phyloP scores from a whole-genome alignment of 202 grass and related monocot genomes.

The Setaria italica region DNA sequence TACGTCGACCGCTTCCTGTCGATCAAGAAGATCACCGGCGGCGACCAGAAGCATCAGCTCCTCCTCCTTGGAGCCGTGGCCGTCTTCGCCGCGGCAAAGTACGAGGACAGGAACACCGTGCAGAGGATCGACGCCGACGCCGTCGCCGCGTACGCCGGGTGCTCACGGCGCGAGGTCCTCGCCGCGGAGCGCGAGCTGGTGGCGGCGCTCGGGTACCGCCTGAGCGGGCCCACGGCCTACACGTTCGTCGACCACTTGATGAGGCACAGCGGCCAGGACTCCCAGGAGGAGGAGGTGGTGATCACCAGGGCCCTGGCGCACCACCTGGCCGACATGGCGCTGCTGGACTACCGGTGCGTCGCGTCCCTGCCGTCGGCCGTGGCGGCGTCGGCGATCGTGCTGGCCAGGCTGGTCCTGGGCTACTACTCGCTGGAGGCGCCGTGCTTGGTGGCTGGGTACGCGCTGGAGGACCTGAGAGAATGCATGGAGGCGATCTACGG shows the following conservation, averaged over 20 bases:
- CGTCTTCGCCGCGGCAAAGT: constrained; percentile 24
- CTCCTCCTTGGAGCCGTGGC: constrained; percentile 6
- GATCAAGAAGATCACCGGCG: not conserved
- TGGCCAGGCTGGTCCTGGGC: not conserved
- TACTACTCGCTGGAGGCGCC: too few relatives aligned
- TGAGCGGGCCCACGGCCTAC: constrained; percentile 11
- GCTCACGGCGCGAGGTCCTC: not conserved
- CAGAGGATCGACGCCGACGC: not conserved
- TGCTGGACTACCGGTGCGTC: constrained; percentile 9
- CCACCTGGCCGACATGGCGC: constrained; percentile 13
- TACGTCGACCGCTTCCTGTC: constrained; percentile 27
- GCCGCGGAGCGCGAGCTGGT: not conserved
- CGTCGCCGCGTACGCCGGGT: not conserved
- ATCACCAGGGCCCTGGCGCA: not conserved
- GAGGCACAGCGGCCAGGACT: not conserved
- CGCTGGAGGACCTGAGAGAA: not conserved
- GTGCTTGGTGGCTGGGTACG: not conserved
- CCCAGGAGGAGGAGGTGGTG: not conserved
- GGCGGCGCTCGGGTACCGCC: constrained; percentile 7
- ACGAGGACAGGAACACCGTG: not conserved
- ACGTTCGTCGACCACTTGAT: constrained; percentile 22
- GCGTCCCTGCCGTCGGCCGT: constrained; percentile 19
- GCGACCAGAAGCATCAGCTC: not conserved
- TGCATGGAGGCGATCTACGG: constrained; percentile 25
- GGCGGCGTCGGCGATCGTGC: constrained; percentile 14